Evolutionary conservation across 1,284 basidiomycete species (phyloP), one percentile per base, ranked within the genome.

Genomic region (Filobasidium uniguttulatum): DNA sequence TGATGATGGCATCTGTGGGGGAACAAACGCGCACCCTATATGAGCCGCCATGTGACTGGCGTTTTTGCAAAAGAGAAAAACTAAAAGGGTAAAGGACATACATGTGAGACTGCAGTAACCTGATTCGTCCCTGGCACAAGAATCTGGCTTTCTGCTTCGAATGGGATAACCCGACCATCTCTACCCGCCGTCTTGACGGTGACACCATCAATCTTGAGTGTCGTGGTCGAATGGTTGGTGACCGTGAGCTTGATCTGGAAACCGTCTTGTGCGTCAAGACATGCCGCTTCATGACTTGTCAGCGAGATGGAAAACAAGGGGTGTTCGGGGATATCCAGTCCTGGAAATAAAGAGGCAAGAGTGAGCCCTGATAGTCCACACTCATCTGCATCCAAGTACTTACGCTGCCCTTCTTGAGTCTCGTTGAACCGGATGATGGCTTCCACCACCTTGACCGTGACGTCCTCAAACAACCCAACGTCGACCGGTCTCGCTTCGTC

Each of bases 301-400:
- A 63, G 23, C 15, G 53, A 37, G 9, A 67, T 30, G 0, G 36
- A 38, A 46, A 67, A 65, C 2, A 62, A 59, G 15, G 57, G 56
- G 49, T 67, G 65, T 3, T 54, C 59, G 8, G 45, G 26, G 17
- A 53, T 48, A 29, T 53, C 47, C 23, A 53, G 31, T 6, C 48
- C 50, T 52, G 30, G 7, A 28, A 19, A 22, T 6, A 14, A 28
- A 12, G 19, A 43, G n/a, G n/a, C n/a, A n/a, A n/a, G n/a, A 22
- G 36, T 31, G 26, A 26, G n/a, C 26, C 2, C 14, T 7, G 19
- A 25, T 17, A 25, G 10, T 5, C n/a, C n/a, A n/a, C n/a, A 17
- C 10, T 31, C 3, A 23, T 17, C 33, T 34, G n/a, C 33, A 20
- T 8, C 19, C 4, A 19, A 2, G 5, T 35, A 43, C 45, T 44